Conservation (phyloP, 768 basidiomycete genomes). For the Tulasnella sp. region DNA sequence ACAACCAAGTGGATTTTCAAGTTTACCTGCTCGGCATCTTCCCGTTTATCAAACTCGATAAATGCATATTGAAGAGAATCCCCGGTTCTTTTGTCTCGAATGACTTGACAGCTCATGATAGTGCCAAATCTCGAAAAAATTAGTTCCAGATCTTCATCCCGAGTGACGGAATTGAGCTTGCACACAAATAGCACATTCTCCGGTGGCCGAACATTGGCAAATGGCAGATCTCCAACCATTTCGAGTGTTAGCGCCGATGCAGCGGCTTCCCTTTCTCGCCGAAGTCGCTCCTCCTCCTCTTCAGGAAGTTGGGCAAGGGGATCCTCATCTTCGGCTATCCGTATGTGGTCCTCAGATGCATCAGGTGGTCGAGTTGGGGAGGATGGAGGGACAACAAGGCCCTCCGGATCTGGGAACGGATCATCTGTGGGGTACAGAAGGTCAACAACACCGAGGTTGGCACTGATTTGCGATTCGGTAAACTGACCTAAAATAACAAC, state of each 20-base stretch:
- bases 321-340: conserved; percentile 93
- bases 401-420: conserved; percentile 80
- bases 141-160: conserved; percentile 90
- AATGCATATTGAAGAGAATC: conserved; percentile 98
- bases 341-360: conserved; percentile 45
- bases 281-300: conserved; percentile 67
- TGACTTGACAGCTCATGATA: conserved; percentile 96
- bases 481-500: conserved; percentile 80
- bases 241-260: conserved; percentile 93
- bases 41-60: conserved; percentile 90
- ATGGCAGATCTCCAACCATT: conserved; percentile 98
- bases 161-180: conserved; percentile 91
- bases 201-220: conserved; percentile 93
- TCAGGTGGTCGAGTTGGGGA: conserved; percentile 76
- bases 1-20: background rate
- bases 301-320: conserved; percentile 68
- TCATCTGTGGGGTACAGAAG: conserved; percentile 49
- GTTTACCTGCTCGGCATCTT: conserved; percentile 80
- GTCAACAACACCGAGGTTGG: background rate
- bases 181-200: conserved; percentile 98
- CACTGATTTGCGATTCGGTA: background rate
- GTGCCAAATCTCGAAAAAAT: conserved; percentile 93
- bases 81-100: conserved; percentile 88
- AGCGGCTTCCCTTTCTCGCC: conserved; percentile 77
- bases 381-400: conserved; percentile 54